Conservation (phyloP, 768 basidiomycete genomes). For the Hericium alpestre region DNA sequence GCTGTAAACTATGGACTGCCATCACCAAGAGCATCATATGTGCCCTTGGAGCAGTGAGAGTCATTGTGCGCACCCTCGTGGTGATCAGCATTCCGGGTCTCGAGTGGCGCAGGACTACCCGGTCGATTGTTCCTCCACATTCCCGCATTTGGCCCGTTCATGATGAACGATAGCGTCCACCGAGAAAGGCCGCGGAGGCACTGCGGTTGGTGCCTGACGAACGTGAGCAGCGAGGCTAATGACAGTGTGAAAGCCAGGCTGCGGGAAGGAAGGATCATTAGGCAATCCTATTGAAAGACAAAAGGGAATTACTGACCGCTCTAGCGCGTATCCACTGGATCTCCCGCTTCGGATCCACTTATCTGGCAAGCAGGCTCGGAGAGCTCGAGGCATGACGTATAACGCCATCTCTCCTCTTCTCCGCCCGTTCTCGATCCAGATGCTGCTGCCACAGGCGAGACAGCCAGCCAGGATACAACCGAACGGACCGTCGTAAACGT, state of each 20-base stretch:
- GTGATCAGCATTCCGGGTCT: not conserved
- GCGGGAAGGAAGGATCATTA: not conserved
- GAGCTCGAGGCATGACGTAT: conserved; percentile 64
- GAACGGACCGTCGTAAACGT: conserved; percentile 71
- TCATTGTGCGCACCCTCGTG: not conserved
- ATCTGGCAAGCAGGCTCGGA: conserved; percentile 53
- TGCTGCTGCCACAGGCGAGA: conserved; percentile 61
- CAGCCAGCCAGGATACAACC: conserved; percentile 61
- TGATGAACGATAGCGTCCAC: conserved; percentile 60
- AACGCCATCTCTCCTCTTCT: conserved; percentile 71
- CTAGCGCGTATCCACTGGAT: conserved; percentile 30
- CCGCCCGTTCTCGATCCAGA: conserved; percentile 65
- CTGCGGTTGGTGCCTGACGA: conserved; percentile 50
- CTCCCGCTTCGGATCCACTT: conserved; percentile 38
- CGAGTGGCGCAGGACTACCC: not conserved
- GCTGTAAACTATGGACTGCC: too few relatives aligned
- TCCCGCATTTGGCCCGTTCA: conserved; percentile 46
- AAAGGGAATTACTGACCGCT: conserved; percentile 36
- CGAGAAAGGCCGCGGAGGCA: conserved; percentile 62
- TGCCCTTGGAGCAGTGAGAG: too few relatives aligned
- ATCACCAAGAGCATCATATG: too few relatives aligned
- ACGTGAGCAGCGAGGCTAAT: conserved; percentile 53
- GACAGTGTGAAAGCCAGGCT: conserved; percentile 56
- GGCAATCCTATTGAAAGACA: not conserved
- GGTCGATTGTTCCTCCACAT: conserved; percentile 33